A percentile compares a stretch with the other conserved stretches of the same genome.
phyloP scores from a whole-genome alignment of 106 monocot genomes.

The Acanthochlamys bracteata region DNA sequence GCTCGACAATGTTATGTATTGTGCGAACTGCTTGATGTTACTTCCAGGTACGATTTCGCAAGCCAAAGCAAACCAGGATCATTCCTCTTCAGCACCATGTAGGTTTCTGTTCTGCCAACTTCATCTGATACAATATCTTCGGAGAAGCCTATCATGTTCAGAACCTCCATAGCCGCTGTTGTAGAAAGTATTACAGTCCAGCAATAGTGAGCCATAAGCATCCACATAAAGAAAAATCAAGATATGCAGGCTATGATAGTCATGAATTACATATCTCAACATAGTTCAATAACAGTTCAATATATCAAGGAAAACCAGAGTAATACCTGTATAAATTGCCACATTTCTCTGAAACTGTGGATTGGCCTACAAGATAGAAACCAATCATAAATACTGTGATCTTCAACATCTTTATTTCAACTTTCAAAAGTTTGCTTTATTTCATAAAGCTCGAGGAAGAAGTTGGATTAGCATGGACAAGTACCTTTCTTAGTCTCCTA shows the following conservation, averaged over 20 bases:
- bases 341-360: slow-evolving; percentile 75
- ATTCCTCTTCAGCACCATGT: slow-evolving; percentile 67
- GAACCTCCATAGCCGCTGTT: slow-evolving; percentile 94
- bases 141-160: slow-evolving; percentile 58
- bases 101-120: slow-evolving; percentile 54
- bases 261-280: neutral
- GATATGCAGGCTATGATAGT: neutral
- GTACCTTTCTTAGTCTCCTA: slow-evolving; percentile 69
- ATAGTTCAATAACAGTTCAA: neutral
- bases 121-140: slow-evolving; percentile 59
- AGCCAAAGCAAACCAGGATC: slow-evolving; percentile 97
- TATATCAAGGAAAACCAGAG: neutral
- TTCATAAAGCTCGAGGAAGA: neutral
- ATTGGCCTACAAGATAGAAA: slow-evolving; percentile 45
- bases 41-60: slow-evolving; percentile 71
- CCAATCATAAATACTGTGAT: neutral
- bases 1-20: too few relatives aligned
- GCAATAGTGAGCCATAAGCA: neutral
- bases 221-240: neutral
- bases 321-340: slow-evolving; percentile 57
- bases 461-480: neutral
- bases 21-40: too few relatives aligned
- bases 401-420: neutral
- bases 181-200: neutral
- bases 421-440: neutral